A percentile compares a stretch with the other conserved stretches of the same genome.
Conservation (phyloP, 2,329 filamentous ascomycete genomes). For the Ceratocystis lukuohia region DNA sequence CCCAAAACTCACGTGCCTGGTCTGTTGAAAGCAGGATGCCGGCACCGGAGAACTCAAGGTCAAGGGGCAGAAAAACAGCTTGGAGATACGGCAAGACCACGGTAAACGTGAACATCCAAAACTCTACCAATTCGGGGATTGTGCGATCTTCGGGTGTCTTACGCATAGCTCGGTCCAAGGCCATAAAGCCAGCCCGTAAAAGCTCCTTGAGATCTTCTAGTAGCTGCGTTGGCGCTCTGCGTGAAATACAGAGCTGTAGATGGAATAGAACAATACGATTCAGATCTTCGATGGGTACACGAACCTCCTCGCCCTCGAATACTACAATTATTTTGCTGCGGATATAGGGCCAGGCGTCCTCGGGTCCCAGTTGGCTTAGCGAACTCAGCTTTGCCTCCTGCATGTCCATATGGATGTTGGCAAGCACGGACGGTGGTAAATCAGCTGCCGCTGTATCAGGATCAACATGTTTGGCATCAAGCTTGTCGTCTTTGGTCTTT, state of each 20-base stretch:
- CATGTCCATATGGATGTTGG: constrained; percentile 14
- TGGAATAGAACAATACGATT: constrained; percentile 69
- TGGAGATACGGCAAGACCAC: constrained; percentile 86
- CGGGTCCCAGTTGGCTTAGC: constrained; percentile 30
- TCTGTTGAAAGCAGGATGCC: constrained; percentile 65
- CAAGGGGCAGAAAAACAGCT: constrained; percentile 83
- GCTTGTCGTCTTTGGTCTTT: constrained; percentile 24
- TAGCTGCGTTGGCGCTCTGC: constrained; percentile 54
- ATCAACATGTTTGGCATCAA: constrained; percentile 12
- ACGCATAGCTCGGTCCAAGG: constrained; percentile 69
- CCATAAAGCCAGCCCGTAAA: constrained; percentile 67
- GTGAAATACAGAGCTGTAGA: constrained; percentile 63
- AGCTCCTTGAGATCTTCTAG: constrained; percentile 66
- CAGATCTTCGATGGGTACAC: constrained; percentile 71
- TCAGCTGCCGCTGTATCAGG: constrained; percentile 9
- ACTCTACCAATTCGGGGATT: constrained; percentile 79
- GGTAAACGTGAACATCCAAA: constrained; percentile 90
- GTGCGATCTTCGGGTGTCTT: constrained; percentile 71
- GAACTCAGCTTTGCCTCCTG: constrained; percentile 15
- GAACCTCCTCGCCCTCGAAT: constrained; percentile 68
- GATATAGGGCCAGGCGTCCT: constrained; percentile 72
- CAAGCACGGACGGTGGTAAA: constrained; percentile 14
- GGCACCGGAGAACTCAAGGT: constrained; percentile 79
- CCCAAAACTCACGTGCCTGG: constrained; percentile 85
- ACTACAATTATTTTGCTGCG: constrained; percentile 63